A percentile compares a stretch with the other conserved stretches of the same genome.
Evolutionary conservation across 1,284 basidiomycete species (phyloP).

Genomic region (Phaffia rhodozyma): DNA sequence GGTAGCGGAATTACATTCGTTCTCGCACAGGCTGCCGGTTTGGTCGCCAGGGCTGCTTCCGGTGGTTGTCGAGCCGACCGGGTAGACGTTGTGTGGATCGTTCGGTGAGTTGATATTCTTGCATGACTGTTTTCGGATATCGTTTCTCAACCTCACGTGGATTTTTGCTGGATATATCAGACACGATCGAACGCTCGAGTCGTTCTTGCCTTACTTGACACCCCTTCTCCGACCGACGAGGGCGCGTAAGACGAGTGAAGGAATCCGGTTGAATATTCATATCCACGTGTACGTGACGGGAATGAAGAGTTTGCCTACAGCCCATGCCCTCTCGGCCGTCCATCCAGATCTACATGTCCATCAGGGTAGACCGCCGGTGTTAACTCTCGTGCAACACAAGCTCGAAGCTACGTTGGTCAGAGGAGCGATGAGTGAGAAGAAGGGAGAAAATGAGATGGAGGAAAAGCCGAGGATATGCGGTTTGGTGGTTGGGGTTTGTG

Average conservation of each 20-base stretch:
- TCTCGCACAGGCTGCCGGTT: not conserved
- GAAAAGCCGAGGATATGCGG: not conserved
- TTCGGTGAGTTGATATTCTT: not conserved
- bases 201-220: slow-evolving; percentile 10
- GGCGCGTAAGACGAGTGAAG: not conserved
- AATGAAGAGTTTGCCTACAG: not conserved
- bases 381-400: not conserved
- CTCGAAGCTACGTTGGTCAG: not conserved
- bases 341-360: not conserved
- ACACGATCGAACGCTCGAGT: not conserved
- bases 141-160: too few species aligned
- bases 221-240: not conserved
- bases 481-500: not conserved
- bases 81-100: slow-evolving; percentile 12
- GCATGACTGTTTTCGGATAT: too few species aligned
- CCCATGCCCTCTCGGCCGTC: too few species aligned
- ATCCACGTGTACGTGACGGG: slow-evolving; percentile 11
- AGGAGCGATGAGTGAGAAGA: not conserved
- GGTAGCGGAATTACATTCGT: slow-evolving; percentile 27
- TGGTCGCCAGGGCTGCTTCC: not conserved
- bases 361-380: not conserved
- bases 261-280: not conserved
- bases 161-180: too few species aligned
- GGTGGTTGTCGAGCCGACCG: not conserved
- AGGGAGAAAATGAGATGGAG: not conserved